Evolutionary conservation across 2,329 filamentous ascomycete genomes (phyloP).

Genomic region (Simplicillium aogashimaense): DNA sequence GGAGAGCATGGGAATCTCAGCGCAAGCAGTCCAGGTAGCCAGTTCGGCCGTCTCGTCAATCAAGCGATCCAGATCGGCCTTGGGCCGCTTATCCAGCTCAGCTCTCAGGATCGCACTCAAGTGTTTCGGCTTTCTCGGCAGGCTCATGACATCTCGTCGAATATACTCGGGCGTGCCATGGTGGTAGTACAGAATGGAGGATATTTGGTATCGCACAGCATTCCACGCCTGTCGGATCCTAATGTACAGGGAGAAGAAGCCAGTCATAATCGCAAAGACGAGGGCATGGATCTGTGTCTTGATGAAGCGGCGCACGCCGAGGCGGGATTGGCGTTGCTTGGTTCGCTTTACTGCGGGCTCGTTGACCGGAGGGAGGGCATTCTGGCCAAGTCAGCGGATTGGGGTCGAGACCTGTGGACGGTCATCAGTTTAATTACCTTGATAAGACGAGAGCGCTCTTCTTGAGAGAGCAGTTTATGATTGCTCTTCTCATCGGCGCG

Average conservation of each 20-base stretch:
- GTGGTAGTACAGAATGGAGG: slow-evolving; percentile 85
- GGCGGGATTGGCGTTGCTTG: slow-evolving; percentile 25
- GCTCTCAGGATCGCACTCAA: slow-evolving; percentile 76
- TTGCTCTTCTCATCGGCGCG: slow-evolving; percentile 25
- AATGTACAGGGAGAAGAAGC: slow-evolving; percentile 81
- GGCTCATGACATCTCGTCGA: slow-evolving; percentile 67
- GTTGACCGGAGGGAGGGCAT: slow-evolving; percentile 8
- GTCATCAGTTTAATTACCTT: slow-evolving; percentile 16
- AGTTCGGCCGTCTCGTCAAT: slow-evolving; percentile 89
- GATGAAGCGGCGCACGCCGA: slow-evolving; percentile 53
- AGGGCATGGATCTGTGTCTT: slow-evolving; percentile 53
- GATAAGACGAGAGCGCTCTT: slow-evolving; percentile 26
- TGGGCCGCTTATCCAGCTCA: slow-evolving; percentile 57
- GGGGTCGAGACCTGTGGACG: no score
- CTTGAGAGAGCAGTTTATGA: slow-evolving; percentile 23
- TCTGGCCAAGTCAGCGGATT: neutral
- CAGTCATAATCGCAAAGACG: slow-evolving; percentile 62
- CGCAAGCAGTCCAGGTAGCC: slow-evolving; percentile 84
- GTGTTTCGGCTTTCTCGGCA: slow-evolving; percentile 72
- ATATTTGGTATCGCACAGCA: slow-evolving; percentile 64
- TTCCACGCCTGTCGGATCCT: slow-evolving; percentile 73
- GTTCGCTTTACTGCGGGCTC: slow-evolving; percentile 19
- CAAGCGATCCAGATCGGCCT: slow-evolving; percentile 69
- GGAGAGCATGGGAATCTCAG: slow-evolving; percentile 77
- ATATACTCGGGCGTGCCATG: slow-evolving; percentile 93